Evolutionary conservation across 2,329 filamentous ascomycete species (phyloP).

Genomic region (Fusarium irregulare): DNA sequence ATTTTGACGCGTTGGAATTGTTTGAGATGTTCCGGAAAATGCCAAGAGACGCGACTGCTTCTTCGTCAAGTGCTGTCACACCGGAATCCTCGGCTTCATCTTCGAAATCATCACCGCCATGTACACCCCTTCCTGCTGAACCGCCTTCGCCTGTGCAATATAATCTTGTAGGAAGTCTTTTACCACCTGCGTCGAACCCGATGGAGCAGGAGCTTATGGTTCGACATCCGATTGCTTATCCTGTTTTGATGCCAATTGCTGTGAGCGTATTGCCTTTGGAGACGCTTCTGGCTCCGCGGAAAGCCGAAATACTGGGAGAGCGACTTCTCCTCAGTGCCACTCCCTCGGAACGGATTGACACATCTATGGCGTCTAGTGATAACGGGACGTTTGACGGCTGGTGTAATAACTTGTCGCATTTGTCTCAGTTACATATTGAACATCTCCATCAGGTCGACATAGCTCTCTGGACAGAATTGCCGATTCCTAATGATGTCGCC

Average conservation of each 20-base stretch:
- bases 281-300: neutral
- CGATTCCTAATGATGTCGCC: neutral
- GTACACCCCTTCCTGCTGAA: neutral
- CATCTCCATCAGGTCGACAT: neutral
- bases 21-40: neutral
- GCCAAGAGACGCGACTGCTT: neutral
- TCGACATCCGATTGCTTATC: neutral
- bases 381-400: neutral
- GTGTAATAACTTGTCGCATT: neutral
- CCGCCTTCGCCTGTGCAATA: neutral
- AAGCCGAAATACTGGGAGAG: neutral
- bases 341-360: too few species aligned
- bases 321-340: neutral
- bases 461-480: neutral
- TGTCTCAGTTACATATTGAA: neutral
- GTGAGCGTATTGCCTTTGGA: neutral
- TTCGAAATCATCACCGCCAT: neutral
- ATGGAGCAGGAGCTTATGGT: conserved; percentile 10
- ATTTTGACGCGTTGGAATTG: neutral
- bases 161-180: neutral
- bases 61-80: neutral
- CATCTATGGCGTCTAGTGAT: too few species aligned
- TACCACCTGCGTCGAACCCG: neutral
- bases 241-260: neutral
- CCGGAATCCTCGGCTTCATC: neutral